Conservation (phyloP, 2,329 filamentous ascomycete species). For the Aureobasidium namibiae region DNA sequence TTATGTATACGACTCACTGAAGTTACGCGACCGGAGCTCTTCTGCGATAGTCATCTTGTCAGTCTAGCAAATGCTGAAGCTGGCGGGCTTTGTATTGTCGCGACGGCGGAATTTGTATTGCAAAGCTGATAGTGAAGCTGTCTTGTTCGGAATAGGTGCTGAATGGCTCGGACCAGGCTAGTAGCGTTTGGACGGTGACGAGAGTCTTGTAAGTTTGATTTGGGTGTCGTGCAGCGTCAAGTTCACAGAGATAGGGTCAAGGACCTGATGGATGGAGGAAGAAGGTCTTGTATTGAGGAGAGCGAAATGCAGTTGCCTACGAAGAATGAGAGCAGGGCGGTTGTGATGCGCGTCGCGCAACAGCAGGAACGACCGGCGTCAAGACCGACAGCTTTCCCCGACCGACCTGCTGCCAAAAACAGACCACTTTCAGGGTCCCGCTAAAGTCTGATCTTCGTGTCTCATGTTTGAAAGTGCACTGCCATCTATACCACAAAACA, state of each 20-base stretch:
- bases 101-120: not conserved
- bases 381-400: slow-evolving; percentile 1
- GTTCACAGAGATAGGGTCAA: not conserved
- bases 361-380: slow-evolving; percentile 9
- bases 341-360: slow-evolving; percentile 3
- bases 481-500: not conserved
- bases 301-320: slow-evolving; percentile 1
- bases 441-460: not conserved
- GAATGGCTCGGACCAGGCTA: not conserved
- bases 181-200: not conserved
- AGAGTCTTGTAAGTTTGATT: not conserved
- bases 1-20: slow-evolving; percentile 43
- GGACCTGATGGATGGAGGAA: not conserved
- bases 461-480: not conserved
- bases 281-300: not conserved
- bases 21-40: slow-evolving; percentile 57
- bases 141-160: not conserved
- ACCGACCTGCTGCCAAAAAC: slow-evolving; percentile 4
- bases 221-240: not conserved
- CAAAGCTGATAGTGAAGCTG: slow-evolving; percentile 2
- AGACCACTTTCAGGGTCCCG: slow-evolving; percentile 5
- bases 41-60: slow-evolving; percentile 50
- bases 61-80: not conserved
- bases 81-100: not conserved
- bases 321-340: not conserved